Conservation (phyloP, 257 asterid species). For the Nicotiana paniculata region DNA sequence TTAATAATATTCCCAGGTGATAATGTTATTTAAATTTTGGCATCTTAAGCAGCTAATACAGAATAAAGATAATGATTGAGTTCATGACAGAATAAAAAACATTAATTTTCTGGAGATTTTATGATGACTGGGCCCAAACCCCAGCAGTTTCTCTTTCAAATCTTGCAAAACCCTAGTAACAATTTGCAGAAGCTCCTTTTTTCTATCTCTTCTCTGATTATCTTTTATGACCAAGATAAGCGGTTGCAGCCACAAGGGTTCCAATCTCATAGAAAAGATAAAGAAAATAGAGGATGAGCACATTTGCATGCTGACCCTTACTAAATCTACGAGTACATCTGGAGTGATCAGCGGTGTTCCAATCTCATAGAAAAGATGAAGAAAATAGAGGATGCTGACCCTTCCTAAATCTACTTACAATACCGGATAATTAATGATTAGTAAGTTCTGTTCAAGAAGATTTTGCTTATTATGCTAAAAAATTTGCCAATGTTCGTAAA, state of each 20-base stretch:
- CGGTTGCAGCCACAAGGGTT: background rate
- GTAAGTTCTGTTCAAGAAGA: background rate
- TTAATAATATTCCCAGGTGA: background rate
- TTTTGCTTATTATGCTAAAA: slow-evolving; percentile 13
- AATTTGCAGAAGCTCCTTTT: background rate
- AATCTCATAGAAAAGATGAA: background rate
- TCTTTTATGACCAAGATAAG: background rate
- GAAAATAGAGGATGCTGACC: background rate
- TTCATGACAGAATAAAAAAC: background rate
- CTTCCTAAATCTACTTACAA: background rate
- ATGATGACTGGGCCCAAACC: background rate
- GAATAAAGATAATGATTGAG: background rate
- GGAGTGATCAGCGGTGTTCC: background rate
- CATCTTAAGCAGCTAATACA: background rate
- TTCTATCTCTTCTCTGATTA: too few species aligned
- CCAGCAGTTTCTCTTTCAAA: background rate
- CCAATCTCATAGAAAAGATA: background rate
- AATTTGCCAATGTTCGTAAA: slow-evolving; percentile 8
- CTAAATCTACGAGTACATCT: too few species aligned
- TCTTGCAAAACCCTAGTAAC: background rate
- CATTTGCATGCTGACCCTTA: background rate
- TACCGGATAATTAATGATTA: background rate
- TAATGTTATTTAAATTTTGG: background rate
- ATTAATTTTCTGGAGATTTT: background rate
- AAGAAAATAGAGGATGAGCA: background rate